phyloP scores from a whole-genome alignment of 2,329 filamentous ascomycete genomes.

The Chalara sp. region DNA sequence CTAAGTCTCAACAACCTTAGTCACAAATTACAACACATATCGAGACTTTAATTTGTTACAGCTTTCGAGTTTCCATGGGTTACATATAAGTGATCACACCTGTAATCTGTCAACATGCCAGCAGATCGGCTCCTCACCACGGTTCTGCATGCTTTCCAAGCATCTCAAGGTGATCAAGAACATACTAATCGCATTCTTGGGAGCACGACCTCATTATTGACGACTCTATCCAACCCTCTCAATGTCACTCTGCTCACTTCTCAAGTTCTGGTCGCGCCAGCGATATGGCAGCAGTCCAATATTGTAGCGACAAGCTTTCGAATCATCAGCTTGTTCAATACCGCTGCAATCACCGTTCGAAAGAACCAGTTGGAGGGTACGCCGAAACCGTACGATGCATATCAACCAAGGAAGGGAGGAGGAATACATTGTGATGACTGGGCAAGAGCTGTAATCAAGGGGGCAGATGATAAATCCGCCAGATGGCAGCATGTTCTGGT shows the following conservation, averaged over 20 bases:
- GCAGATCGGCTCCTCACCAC: slow-evolving; percentile 26
- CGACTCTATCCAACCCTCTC: slow-evolving; percentile 50
- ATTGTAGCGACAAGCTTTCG: slow-evolving; percentile 43
- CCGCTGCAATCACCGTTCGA: slow-evolving; percentile 33
- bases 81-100: no score
- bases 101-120: slow-evolving; percentile 15
- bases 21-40: neutral
- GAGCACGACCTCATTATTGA: slow-evolving; percentile 48
- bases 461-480: slow-evolving; percentile 48
- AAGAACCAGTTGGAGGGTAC: slow-evolving; percentile 27
- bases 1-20: neutral
- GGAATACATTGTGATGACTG: slow-evolving; percentile 39
- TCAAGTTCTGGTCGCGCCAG: slow-evolving; percentile 50
- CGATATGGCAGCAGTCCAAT: slow-evolving; percentile 47
- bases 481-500: slow-evolving; percentile 63
- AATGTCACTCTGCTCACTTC: slow-evolving; percentile 52
- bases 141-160: slow-evolving; percentile 27
- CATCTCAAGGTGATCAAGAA: slow-evolving; percentile 13
- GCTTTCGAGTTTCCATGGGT: no score
- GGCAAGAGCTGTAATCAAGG: slow-evolving; percentile 32
- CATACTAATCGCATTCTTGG: slow-evolving; percentile 31
- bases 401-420: slow-evolving; percentile 35
- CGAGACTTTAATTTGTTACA: no score
- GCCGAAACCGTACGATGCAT: slow-evolving; percentile 25
- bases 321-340: slow-evolving; percentile 50